Evolutionary conservation across 352 stramenopile species (phyloP).

Genomic region (Halophytophthora polymorphica): DNA sequence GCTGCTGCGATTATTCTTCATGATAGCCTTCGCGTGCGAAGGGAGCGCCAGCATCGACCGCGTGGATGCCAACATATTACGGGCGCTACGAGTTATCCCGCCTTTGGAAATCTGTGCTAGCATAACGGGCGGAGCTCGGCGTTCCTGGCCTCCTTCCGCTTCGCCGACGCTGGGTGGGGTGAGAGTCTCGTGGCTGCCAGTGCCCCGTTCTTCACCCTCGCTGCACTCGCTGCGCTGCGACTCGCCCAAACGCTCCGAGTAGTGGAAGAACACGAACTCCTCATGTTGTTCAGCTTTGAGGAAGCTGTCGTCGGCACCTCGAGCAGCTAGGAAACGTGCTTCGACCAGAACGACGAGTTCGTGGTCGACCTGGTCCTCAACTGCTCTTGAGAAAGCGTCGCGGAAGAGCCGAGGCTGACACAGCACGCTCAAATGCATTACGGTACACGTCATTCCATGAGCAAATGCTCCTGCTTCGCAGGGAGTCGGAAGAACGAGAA

Average conservation of each 20-base stretch:
- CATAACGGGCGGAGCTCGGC: slow-evolving; percentile 5
- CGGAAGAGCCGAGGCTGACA: slow-evolving; percentile 34
- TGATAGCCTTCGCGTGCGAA: slow-evolving; percentile 3
- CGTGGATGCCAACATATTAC: slow-evolving; percentile 18
- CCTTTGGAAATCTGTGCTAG: slow-evolving; percentile 7
- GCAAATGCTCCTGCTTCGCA: not conserved
- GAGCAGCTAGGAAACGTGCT: not conserved
- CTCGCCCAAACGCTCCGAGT: slow-evolving; percentile 18
- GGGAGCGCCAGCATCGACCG: slow-evolving; percentile 2
- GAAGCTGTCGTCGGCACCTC: not conserved
- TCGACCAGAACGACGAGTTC: slow-evolving; percentile 21
- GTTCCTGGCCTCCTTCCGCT: slow-evolving; percentile 10
- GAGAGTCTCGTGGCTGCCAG: not conserved
- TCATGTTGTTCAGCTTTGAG: not conserved
- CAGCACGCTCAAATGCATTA: not conserved
- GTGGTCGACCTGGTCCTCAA: slow-evolving; percentile 36
- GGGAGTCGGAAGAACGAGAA: not conserved
- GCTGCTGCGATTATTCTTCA: slow-evolving; percentile 6
- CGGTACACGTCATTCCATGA: not conserved
- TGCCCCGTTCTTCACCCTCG: slow-evolving; percentile 1
- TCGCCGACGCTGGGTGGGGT: not conserved
- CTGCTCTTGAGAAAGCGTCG: slow-evolving; percentile 26
- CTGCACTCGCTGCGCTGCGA: not conserved
- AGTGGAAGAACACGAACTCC: slow-evolving; percentile 40
- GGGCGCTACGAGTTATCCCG: slow-evolving; percentile 5